These are phyloP conservation scores for Closterium sp. DNA, from an alignment of 139 green algal genomes.

Conservation along the genomic window DNA sequence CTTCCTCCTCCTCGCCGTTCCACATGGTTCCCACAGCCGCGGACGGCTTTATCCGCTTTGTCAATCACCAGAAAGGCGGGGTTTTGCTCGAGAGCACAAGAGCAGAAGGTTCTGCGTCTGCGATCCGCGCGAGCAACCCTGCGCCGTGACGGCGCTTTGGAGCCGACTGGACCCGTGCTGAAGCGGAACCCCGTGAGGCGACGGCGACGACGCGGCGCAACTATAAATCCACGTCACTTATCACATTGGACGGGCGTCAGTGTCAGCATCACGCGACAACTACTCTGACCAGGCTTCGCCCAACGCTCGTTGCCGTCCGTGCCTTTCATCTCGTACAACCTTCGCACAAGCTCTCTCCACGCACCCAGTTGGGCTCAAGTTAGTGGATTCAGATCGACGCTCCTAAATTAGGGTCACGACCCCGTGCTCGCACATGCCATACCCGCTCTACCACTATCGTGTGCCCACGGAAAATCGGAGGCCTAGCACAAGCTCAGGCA, in stretches of 20 bases:
- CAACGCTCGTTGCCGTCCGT: background rate
- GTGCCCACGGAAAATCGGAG: no score
- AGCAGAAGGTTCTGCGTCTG: background rate
- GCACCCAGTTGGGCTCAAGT: background rate
- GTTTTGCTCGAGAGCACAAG: no score
- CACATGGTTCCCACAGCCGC: background rate
- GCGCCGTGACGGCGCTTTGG: background rate
- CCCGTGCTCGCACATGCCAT: background rate
- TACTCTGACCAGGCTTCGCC: background rate
- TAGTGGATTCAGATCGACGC: no score
- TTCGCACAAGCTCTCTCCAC: background rate
- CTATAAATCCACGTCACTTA: background rate
- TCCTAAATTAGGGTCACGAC: no score
- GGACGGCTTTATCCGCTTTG: background rate
- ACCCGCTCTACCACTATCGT: background rate
- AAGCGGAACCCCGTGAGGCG: background rate
- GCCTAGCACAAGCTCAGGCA: no score
- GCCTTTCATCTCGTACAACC: background rate
- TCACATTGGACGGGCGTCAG: background rate
- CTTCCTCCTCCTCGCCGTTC: constrained; percentile 2
- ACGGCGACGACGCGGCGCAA: background rate
- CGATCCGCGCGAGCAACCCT: background rate
- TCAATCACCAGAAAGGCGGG: background rate
- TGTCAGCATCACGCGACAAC: background rate
- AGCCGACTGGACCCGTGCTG: background rate